Percentiles rank a stretch among this genome's conserved stretches.
Conservation (phyloP, 2,329 filamentous ascomycete genomes). For the Colletotrichum orbiculare region DNA sequence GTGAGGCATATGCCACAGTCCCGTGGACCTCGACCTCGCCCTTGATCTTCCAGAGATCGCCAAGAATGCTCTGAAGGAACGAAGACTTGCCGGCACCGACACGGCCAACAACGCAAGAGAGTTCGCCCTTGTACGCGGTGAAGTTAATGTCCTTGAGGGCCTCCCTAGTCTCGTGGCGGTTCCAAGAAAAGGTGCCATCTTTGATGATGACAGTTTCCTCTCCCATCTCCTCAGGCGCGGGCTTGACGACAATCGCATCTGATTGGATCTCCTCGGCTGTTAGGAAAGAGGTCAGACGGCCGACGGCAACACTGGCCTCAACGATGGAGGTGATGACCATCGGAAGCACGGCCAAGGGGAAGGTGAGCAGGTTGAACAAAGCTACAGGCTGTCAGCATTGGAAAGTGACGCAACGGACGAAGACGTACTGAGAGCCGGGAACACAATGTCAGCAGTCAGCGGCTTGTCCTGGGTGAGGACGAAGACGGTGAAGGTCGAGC, state of each 20-base stretch:
- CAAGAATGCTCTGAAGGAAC: conserved; percentile 86
- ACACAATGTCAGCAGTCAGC: conserved; percentile 93
- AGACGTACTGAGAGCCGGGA: conserved; percentile 74
- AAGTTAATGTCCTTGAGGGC: conserved; percentile 88
- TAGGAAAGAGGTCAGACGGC: conserved; percentile 86
- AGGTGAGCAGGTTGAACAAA: conserved; percentile 95
- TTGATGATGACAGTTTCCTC: conserved; percentile 88
- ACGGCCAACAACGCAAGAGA: conserved; percentile 91
- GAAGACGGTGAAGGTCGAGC: conserved; percentile 94
- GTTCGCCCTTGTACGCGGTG: conserved; percentile 89
- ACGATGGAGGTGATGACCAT: conserved; percentile 99
- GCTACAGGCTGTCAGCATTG: conserved; percentile 55
- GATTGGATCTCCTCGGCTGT: conserved; percentile 88
- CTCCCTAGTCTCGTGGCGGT: conserved; percentile 78
- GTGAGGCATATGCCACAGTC: conserved; percentile 88
- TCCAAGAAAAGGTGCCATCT: conserved; percentile 94
- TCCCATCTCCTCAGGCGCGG: conserved; percentile 78
- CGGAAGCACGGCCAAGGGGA: conserved; percentile 91
- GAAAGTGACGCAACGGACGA: not conserved
- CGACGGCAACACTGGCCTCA: conserved; percentile 92
- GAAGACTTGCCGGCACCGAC: conserved; percentile 98
- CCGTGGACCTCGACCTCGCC: conserved; percentile 87
- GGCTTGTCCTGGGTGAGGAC: conserved; percentile 85
- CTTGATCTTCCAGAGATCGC: conserved; percentile 89
- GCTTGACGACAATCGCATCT: conserved; percentile 79